Percentiles rank a stretch among this genome's conserved stretches.
These are phyloP conservation scores for Paramecium primaurelia DNA, from an alignment of 73 alveolate genomes.

Conservation along the genomic window DNA sequence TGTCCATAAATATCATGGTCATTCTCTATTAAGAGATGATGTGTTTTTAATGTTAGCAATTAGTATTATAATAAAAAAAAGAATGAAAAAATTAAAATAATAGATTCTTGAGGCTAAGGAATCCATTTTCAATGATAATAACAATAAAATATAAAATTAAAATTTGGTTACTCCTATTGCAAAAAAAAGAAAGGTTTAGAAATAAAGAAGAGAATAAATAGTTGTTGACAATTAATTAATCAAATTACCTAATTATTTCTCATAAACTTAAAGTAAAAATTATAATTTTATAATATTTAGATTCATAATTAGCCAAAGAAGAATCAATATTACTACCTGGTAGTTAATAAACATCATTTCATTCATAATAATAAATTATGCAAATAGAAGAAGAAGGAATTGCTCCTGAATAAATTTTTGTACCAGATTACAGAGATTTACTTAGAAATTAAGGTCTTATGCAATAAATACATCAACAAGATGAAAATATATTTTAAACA, in stretches of 20 bases:
- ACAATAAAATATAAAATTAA: background rate
- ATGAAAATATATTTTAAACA: background rate
- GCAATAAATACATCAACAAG: background rate
- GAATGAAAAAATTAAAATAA: background rate
- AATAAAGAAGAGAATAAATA: background rate
- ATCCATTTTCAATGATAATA: background rate
- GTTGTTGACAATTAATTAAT: background rate
- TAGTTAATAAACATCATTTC: background rate
- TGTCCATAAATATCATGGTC: background rate
- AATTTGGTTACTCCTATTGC: background rate
- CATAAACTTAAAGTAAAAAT: background rate
- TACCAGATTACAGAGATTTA: background rate
- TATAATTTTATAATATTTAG: background rate
- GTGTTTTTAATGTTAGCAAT: background rate
- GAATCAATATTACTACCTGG: background rate
- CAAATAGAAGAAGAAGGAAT: background rate
- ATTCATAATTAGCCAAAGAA: background rate
- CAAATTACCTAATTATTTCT: background rate
- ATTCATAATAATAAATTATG: background rate
- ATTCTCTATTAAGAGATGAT: background rate
- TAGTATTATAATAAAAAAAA: background rate
- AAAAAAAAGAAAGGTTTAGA: background rate
- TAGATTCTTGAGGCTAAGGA: background rate
- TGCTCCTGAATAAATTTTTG: background rate
- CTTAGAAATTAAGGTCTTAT: background rate